Percentiles rank a stretch among this genome's conserved stretches.
phyloP scores from a whole-genome alignment of 768 basidiomycete genomes.

The Psilocybe sp. region DNA sequence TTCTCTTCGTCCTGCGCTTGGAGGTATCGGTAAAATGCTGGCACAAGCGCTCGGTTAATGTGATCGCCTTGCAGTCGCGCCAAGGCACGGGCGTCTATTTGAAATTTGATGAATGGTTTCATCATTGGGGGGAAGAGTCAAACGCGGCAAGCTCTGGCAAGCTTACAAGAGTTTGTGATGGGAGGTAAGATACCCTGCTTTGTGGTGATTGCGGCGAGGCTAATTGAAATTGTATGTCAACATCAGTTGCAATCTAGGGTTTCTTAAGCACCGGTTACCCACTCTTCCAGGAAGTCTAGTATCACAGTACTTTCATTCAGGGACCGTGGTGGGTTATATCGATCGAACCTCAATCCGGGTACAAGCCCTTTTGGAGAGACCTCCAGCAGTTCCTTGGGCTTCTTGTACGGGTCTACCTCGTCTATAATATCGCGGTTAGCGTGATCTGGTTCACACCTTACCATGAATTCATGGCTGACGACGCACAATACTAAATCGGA shows the following conservation, averaged over 20 bases:
- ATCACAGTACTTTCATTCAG: slow-evolving; percentile 82
- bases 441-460: background rate
- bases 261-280: slow-evolving; percentile 13
- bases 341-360: slow-evolving; percentile 59
- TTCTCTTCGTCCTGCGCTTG: slow-evolving; percentile 60
- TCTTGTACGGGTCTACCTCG: slow-evolving; percentile 82
- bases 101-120: background rate
- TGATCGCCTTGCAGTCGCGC: slow-evolving; percentile 69
- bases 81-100: slow-evolving; percentile 61
- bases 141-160: slow-evolving; percentile 12
- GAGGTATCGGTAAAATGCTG: slow-evolving; percentile 72
- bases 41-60: slow-evolving; percentile 60
- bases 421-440: slow-evolving; percentile 34
- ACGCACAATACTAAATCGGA: slow-evolving; percentile 17
- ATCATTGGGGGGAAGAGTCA: background rate
- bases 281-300: slow-evolving; percentile 80
- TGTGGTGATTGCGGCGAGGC: slow-evolving; percentile 48
- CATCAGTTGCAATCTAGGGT: background rate
- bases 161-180: slow-evolving; percentile 55
- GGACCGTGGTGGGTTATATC: slow-evolving; percentile 51
- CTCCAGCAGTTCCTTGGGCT: slow-evolving; percentile 75
- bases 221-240: slow-evolving; percentile 15
- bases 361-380: slow-evolving; percentile 83
- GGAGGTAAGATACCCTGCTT: slow-evolving; percentile 57
- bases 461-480: slow-evolving; percentile 24